These are phyloP conservation scores for Protoeuglena noctilucae DNA, from an alignment of 139 green algal genomes.

Conservation along the genomic window DNA sequence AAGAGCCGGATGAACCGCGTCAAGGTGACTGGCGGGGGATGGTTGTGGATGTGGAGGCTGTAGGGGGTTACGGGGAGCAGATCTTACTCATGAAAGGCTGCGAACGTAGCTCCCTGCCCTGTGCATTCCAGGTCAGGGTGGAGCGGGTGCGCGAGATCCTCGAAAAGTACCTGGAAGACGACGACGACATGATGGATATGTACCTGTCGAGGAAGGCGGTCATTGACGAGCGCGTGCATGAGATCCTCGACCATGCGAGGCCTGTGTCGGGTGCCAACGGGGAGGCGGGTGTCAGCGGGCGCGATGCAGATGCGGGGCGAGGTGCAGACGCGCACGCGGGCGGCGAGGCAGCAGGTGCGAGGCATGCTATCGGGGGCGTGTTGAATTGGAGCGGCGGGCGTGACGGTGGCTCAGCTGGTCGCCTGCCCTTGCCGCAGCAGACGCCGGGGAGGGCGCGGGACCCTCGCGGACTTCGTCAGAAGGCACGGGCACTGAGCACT, in stretches of 20 bases:
- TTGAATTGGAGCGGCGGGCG: not conserved
- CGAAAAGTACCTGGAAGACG: conserved; percentile 25
- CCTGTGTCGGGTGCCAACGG: not conserved
- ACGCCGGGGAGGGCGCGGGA: no score
- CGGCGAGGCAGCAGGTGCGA: not conserved
- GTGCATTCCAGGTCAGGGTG: not conserved
- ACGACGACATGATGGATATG: conserved; percentile 31
- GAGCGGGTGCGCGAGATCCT: conserved; percentile 17
- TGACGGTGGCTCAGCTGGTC: not conserved
- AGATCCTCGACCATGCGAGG: not conserved
- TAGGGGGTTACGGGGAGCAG: conserved; percentile 28
- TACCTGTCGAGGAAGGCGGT: conserved; percentile 21
- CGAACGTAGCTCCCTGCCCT: not conserved
- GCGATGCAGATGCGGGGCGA: not conserved
- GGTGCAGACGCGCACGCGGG: not conserved
- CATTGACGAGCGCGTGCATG: not conserved
- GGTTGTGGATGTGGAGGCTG: conserved; percentile 47
- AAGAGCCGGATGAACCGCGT: conserved; percentile 53
- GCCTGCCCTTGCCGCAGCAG: not conserved
- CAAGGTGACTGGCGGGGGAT: conserved; percentile 61
- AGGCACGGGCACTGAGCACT: not conserved
- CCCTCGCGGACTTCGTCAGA: not conserved
- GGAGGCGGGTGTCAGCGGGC: not conserved
- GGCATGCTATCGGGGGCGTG: not conserved
- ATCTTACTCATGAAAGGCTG: conserved; percentile 4